phyloP scores from a whole-genome alignment of 805 yeast genomes.

The Schizosaccharomyces cryophilus region DNA sequence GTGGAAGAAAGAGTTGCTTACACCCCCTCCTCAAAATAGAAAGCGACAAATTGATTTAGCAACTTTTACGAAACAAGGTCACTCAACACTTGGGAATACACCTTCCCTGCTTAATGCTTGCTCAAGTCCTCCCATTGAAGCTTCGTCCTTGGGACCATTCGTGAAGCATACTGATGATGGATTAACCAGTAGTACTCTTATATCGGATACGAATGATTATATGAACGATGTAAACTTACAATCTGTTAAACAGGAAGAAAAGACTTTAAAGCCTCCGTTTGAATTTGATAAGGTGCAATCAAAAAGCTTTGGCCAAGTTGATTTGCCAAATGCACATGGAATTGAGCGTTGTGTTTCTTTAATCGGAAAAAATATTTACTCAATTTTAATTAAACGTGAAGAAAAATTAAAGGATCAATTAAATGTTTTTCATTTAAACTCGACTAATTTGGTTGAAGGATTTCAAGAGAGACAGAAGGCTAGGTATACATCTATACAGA shows the following conservation, averaged over 20 bases:
- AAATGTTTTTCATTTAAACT: background rate
- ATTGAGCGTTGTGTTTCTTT: background rate
- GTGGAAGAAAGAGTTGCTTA: background rate
- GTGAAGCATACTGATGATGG: background rate
- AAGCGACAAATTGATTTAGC: background rate
- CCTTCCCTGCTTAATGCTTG: background rate
- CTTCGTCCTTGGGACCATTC: background rate
- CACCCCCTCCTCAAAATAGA: background rate
- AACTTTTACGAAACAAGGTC: background rate
- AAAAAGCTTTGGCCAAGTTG: too few relatives aligned
- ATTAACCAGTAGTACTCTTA: background rate
- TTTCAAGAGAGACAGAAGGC: background rate
- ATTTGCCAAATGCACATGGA: background rate
- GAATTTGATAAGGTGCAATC: too few relatives aligned
- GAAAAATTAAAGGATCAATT: background rate
- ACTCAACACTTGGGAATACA: background rate
- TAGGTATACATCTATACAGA: background rate
- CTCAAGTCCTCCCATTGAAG: background rate
- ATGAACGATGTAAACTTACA: background rate
- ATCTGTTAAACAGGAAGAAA: background rate
- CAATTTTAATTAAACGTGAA: background rate
- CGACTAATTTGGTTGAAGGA: background rate
- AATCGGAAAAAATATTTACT: background rate
- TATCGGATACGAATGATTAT: background rate
- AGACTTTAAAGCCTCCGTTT: background rate